phyloP scores from a whole-genome alignment of 23 red algal species.

The Gracilaria caudata region DNA sequence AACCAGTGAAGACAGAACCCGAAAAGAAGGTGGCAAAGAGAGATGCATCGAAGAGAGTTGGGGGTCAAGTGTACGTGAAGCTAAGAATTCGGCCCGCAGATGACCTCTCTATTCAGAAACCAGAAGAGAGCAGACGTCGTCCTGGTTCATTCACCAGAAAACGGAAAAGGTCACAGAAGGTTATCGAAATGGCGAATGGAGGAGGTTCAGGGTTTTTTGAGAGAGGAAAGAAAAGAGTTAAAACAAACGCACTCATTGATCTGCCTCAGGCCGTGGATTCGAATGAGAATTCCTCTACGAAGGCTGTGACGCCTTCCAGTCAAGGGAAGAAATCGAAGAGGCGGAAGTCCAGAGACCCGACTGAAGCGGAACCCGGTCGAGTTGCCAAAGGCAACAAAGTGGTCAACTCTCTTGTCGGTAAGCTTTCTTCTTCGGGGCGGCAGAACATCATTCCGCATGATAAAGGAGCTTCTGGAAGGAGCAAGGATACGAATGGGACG shows the following conservation, averaged over 20 bases:
- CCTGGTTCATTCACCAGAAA: constrained; percentile 8
- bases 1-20: neutral
- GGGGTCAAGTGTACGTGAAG: neutral
- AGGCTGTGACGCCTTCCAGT: neutral
- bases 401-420: neutral
- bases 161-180: constrained; percentile 21
- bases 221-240: constrained; percentile 9
- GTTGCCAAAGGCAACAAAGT: neutral
- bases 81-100: constrained; percentile 10
- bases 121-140: neutral
- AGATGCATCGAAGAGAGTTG: too few relatives aligned
- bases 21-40: neutral
- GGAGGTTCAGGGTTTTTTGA: neutral
- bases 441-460: neutral
- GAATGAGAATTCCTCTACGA: neutral
- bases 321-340: constrained; percentile 7
- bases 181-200: constrained; percentile 31
- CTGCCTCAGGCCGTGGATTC: neutral
- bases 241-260: neutral
- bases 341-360: neutral
- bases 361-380: neutral
- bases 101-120: neutral
- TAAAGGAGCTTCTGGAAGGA: neutral
- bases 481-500: neutral
- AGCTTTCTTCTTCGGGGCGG: neutral